Conservation (phyloP, 805 yeast genomes). For the Lachancea fermentati region DNA sequence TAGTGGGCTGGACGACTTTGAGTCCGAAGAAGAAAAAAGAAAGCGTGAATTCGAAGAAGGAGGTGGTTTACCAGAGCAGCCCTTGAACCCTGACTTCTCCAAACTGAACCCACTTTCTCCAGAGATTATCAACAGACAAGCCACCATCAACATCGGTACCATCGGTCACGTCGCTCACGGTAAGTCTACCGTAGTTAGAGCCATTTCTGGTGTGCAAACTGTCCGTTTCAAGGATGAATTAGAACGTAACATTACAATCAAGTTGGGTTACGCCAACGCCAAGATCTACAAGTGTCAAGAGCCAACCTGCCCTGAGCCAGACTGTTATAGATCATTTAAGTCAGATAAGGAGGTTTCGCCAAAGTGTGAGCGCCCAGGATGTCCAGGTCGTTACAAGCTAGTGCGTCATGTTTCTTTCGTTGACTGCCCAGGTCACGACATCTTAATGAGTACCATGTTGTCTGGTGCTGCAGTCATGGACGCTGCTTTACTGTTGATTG, state of each 20-base stretch:
- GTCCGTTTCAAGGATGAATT: constrained; percentile 98
- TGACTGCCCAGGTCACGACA: constrained; percentile 99
- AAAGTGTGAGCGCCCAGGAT: constrained; percentile 81
- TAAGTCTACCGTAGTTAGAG: constrained; percentile 88
- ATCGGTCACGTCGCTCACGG: constrained; percentile 97
- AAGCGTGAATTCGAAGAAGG: constrained; percentile 91
- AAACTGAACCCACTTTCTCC: constrained; percentile 82
- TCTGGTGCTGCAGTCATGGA: constrained; percentile 99
- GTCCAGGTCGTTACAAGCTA: constrained; percentile 81
- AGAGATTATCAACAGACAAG: constrained; percentile 97
- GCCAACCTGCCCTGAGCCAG: constrained; percentile 85
- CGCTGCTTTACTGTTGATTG: constrained; percentile 92
- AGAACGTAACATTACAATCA: constrained; percentile 98
- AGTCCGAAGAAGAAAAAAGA: constrained; percentile 72
- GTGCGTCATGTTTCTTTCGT: constrained; percentile 97
- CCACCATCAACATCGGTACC: constrained; percentile 97
- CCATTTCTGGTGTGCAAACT: constrained; percentile 97
- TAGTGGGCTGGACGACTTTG: constrained; percentile 58
- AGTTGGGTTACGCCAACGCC: constrained; percentile 98
- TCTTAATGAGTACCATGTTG: constrained; percentile 99
- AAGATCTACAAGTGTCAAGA: constrained; percentile 92
- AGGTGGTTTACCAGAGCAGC: constrained; percentile 97
- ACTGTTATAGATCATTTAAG: constrained; percentile 89
- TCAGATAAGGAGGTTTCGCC: constrained; percentile 94
- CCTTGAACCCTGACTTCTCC: constrained; percentile 78